Evolutionary conservation across 305 asterid species (phyloP), one percentile per base, ranked within the genome.

Genomic region (Solanum hybrid): DNA sequence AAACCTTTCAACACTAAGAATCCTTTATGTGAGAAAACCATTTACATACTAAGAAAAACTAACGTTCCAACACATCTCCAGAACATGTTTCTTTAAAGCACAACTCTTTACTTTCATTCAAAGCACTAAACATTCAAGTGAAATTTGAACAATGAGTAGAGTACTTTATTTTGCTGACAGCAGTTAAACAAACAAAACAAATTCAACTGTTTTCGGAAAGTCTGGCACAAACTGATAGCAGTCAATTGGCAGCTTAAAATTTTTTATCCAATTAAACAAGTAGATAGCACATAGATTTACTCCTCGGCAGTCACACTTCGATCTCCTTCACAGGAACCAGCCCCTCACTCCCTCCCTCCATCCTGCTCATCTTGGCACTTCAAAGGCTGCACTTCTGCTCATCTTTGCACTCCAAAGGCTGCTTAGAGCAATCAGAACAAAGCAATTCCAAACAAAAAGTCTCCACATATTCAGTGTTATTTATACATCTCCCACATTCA

Each of bases 401-500:
- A 51, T 87, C 82, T 8, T 81, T 67, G 86, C 64, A 71, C 35
- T 86, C 73, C 42, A 76, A 91, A 28, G 90, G 77, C 90, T 92
- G 91, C 91, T 91, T 89, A 69, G 57, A 92, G 90, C 99, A 97
- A 80, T 91, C 95, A 7, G 95, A 92, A 86, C 99, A 97, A 6
- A 93, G 89, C 90, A 93, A 86, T 24, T 96, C 99, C 96, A 97
- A 85, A 82, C 91, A 93, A 90, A 97, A 97, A 2, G 95, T 96
- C 86, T 97, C 99, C 88, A 93, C 96, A 40, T 91, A 97, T 85
- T 92, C 98, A 8, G 81, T 93, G 89, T 94, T 93, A 67, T 86
- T 91, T 87, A 94, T 86, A 76, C 99, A 97, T 92, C 96, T 92
- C 11, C 99, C 99, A 90, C 99, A 97, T 22, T 93, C 91, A 42